Base-by-base conservation (phyloP, 1,284 basidiomycete species). In the Chalciporus sp. region DNA sequence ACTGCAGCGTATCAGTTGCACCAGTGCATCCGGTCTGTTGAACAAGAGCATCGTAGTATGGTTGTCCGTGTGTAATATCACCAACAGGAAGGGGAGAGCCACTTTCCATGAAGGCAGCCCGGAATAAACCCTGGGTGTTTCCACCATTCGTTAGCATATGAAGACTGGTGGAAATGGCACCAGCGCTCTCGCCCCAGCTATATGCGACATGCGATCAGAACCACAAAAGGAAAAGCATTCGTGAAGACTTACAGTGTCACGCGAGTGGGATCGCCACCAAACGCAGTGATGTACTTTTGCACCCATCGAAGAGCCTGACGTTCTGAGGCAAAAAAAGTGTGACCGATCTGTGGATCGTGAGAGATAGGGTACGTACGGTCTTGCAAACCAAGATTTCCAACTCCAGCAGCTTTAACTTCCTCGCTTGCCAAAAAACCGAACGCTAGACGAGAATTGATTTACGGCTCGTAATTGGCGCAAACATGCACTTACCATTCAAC, bases 371-470 rank as follows among this genome's bases (percentile, higher is more conserved):
- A 68, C 78, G 64, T 56, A 81, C 80, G 79, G 61, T 81, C 79
- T 49, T 74, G 73, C 6, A 83, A 62, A 6, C 82, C 83, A 3
- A 81, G 64, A 59, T 85, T 84, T 7, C 76, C 75, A 1, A 80
- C 64, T 10, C 79, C 78, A 4, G 76, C 81, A 4, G 67, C 72
- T 42, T 73, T 71, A 14, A 79, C 74, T 59, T 82, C 79, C 51
- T 76, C 11, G 6, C 81, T 71, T 7, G 74, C 75, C 35, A 81
- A 60, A 61, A 82, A 82, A 0, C 80, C 79, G 57, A 74, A 74
- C 1, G 70, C 68, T 73, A 23, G 53, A 29, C 11, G 28, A 29
- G 8, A 2, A 11, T 9, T 9, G 28, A 29, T 29, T 9, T 9
- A 29, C 28, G 28, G 3, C 28, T 11, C 8, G 28, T 9, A 11